Conservation (phyloP, 2,329 filamentous ascomycete genomes). For the Malbranchea zuffiana region DNA sequence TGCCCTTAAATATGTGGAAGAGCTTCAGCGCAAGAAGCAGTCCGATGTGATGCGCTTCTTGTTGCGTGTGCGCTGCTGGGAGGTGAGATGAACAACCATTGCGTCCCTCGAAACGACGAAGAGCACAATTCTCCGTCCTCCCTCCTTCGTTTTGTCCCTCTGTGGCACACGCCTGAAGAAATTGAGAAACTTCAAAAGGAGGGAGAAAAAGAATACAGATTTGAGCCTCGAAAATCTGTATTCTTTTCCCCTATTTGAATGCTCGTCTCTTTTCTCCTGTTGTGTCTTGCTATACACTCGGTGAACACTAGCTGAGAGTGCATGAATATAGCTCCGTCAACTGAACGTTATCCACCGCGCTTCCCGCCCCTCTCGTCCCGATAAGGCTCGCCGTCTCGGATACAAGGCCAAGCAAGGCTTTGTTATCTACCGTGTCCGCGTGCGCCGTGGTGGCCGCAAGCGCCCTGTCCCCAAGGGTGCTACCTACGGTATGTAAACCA, state of each 20-base stretch:
- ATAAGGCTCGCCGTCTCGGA: conserved; percentile 99
- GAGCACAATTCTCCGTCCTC: too few relatives aligned
- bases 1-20: conserved; percentile 99
- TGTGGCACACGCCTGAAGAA: conserved; percentile 14
- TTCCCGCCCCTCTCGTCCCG: conserved; percentile 71
- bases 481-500: conserved; percentile 72
- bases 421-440: conserved; percentile 98
- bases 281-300: conserved; percentile 85
- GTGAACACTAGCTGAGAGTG: conserved; percentile 99
- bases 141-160: conserved; percentile 13
- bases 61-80: conserved; percentile 99
- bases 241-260: too few relatives aligned
- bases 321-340: conserved; percentile 99
- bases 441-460: conserved; percentile 98
- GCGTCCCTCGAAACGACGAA: too few relatives aligned
- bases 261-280: conserved; percentile 30
- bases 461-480: conserved; percentile 91
- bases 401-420: conserved; percentile 99
- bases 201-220: not conserved
- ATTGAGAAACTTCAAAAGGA: too few relatives aligned
- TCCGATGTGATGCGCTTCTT: conserved; percentile 99
- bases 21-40: conserved; percentile 99
- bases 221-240: too few relatives aligned
- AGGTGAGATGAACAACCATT: conserved; percentile 60
- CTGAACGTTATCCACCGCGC: conserved; percentile 99